phyloP scores from a whole-genome alignment of 2,329 filamentous ascomycete genomes.

The Botrytis tulipae region DNA sequence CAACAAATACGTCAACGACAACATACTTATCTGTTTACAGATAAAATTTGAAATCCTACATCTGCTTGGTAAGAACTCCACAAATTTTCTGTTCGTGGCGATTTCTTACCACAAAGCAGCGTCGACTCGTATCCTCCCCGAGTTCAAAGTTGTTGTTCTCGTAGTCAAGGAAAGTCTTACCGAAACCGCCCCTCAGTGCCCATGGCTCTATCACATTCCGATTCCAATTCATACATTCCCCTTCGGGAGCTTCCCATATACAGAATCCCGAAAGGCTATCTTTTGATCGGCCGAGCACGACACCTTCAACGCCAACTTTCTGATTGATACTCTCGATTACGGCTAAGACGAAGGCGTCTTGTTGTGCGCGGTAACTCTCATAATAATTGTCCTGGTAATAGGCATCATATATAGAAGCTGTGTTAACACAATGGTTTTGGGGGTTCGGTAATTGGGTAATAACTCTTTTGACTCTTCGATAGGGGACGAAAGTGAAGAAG shows the following conservation, averaged over 20 bases:
- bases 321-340: neutral
- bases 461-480: neutral
- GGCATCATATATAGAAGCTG: neutral
- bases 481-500: neutral
- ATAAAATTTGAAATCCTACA: neutral
- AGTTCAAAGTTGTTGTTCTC: neutral
- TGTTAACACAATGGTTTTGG: neutral
- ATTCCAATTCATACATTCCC: neutral
- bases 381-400: neutral
- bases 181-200: neutral
- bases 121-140: neutral
- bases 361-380: neutral
- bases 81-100: neutral
- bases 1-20: neutral
- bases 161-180: neutral
- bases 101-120: neutral
- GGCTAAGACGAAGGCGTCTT: neutral
- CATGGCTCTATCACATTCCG: neutral
- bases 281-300: neutral
- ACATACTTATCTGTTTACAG: neutral
- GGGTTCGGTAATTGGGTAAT: neutral
- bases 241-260: neutral
- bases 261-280: neutral
- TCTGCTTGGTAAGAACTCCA: neutral
- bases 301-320: neutral